phyloP scores from a whole-genome alignment of 495 filamentous ascomycete species.

The Talaromyces ruber region DNA sequence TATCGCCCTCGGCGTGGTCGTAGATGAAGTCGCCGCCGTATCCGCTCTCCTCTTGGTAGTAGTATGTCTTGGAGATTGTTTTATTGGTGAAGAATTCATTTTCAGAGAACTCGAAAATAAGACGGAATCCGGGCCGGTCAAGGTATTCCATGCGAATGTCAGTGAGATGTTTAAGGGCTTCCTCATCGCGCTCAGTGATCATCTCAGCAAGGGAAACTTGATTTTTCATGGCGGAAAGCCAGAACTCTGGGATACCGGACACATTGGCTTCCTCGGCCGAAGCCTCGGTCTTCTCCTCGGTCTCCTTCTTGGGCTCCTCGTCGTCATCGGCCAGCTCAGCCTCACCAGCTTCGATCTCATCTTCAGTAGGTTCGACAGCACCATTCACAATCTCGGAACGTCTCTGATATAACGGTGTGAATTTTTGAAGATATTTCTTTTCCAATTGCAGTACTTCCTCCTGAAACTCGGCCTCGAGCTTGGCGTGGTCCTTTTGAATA shows the following conservation, averaged over 20 bases:
- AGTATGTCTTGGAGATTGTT: slow-evolving; percentile 95
- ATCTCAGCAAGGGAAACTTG: slow-evolving; percentile 92
- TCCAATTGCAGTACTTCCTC: slow-evolving; percentile 95
- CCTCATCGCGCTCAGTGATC: slow-evolving; percentile 95
- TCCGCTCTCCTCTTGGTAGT: slow-evolving; percentile 97
- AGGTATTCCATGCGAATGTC: slow-evolving; percentile 99
- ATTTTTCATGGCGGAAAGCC: slow-evolving; percentile 99
- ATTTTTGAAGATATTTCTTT: slow-evolving; percentile 99
- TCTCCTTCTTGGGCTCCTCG: slow-evolving; percentile 38
- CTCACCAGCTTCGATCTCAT: slow-evolving; percentile 80
- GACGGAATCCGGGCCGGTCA: slow-evolving; percentile 91
- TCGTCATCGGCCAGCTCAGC: slow-evolving; percentile 65
- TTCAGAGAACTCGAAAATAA: slow-evolving; percentile 93
- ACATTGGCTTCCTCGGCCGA: slow-evolving; percentile 44
- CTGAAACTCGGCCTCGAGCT: slow-evolving; percentile 96
- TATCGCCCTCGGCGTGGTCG: slow-evolving; percentile 95
- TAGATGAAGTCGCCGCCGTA: slow-evolving; percentile 99
- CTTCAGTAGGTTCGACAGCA: slow-evolving; percentile 70
- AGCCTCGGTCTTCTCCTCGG: slow-evolving; percentile 41
- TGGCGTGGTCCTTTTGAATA: slow-evolving; percentile 96
- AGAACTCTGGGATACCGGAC: slow-evolving; percentile 93
- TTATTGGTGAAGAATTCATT: slow-evolving; percentile 98
- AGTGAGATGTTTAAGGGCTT: slow-evolving; percentile 77
- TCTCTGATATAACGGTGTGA: slow-evolving; percentile 94
- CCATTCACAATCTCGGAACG: slow-evolving; percentile 92